Base-by-base conservation (phyloP, 2,329 filamentous ascomycete genomes). In the Daldinia sp. region DNA sequence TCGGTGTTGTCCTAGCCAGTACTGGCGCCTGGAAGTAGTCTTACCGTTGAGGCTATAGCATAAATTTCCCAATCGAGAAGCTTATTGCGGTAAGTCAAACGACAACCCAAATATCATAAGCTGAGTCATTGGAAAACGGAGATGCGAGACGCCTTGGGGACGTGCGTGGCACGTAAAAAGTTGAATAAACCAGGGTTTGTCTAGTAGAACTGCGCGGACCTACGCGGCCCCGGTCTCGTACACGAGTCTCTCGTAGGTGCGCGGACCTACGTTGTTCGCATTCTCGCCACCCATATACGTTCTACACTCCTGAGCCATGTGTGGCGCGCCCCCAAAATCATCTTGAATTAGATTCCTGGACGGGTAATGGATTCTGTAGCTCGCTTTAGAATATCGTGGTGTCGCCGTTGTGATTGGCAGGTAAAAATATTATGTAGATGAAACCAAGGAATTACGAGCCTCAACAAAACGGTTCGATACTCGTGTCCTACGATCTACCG, bases 31-130 rank as follows among this genome's bases (percentile, higher is more conserved):
- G 11, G n/a, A 43, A 25, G 11, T 6, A 52, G 56, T 64, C 57
- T 54, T 67, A 67, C 35, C 5, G 2, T 47, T 55, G 54, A 63
- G 53, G 53, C 52, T 61, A 61, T 55, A 63, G n/a, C 48, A 48
- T 30, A 4, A 58, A 25, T 58, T 66, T 32, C 64, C 61, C 19
- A 37, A 50, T 58, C 15, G 11, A 54, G 64, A 27, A 43, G 58
- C 39, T 49, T 57, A 3, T 23, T 58, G 64, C 64, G 64, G 45
- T 37, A 54, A n/a, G 50, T 54, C 50, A 51, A 61, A 48, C 15
- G 17, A 58, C 34, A 29, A 5, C 27, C 39, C 13, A 8, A 32
- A 29, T 21, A 8, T 7, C 25, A 48, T 48, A 48, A 48, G 45
- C 45, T 48, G 45, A 48, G 45, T 48, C 45, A 48, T 11, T 48